Percentiles rank a stretch among this genome's conserved stretches.
Evolutionary conservation across 495 filamentous ascomycete genomes (phyloP).

Genomic region (Amorphotheca resinae): DNA sequence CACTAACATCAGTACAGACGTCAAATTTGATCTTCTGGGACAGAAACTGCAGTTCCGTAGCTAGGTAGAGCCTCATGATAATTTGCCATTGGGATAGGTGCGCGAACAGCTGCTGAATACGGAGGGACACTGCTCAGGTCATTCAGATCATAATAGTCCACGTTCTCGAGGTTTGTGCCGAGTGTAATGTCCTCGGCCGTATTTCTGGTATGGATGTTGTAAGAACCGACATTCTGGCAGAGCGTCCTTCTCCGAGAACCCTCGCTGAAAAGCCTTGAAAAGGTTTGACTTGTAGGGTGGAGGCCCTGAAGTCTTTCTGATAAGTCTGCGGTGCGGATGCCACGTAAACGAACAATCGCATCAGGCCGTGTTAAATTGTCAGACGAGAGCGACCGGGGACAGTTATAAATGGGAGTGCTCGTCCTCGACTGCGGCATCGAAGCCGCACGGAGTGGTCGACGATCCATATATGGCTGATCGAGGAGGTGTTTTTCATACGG

Average conservation of each 20-base stretch:
- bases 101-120: slow-evolving; percentile 62
- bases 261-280: slow-evolving; percentile 12
- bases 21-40: slow-evolving; percentile 1
- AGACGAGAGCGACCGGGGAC: slow-evolving; percentile 62
- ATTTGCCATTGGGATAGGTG: slow-evolving; percentile 36
- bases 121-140: slow-evolving; percentile 64
- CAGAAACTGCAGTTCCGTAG: slow-evolving; percentile 36
- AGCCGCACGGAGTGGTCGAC: slow-evolving; percentile 61
- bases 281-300: slow-evolving; percentile 25
- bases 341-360: slow-evolving; percentile 19
- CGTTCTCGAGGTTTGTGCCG: slow-evolving; percentile 38
- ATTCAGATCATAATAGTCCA: slow-evolving; percentile 49
- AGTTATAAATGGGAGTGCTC: slow-evolving; percentile 61
- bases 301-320: slow-evolving; percentile 51
- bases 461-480: slow-evolving; percentile 80
- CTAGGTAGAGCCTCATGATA: slow-evolving; percentile 36
- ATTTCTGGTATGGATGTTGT: slow-evolving; percentile 19
- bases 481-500: slow-evolving; percentile 76
- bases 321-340: slow-evolving; percentile 48
- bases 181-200: slow-evolving; percentile 27
- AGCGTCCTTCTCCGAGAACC: slow-evolving; percentile 16
- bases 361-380: slow-evolving; percentile 55
- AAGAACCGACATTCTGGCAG: slow-evolving; percentile 4
- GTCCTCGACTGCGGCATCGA: slow-evolving; percentile 55
- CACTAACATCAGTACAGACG: not conserved